Evolutionary conservation across 2,329 filamentous ascomycete genomes (phyloP).

Genomic region (Penicillium sp.): DNA sequence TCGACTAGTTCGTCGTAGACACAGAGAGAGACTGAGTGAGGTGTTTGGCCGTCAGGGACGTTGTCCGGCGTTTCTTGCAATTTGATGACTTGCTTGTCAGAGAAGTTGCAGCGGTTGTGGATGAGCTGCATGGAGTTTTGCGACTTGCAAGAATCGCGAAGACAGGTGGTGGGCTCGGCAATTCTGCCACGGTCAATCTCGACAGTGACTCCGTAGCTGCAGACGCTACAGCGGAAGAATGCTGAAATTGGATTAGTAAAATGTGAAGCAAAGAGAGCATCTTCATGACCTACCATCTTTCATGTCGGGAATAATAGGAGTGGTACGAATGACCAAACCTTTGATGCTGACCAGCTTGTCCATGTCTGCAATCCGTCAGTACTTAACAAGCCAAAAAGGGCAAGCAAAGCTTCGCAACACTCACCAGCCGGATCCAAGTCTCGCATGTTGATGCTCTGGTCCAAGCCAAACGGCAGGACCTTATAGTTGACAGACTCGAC

Average conservation of each 20-base stretch:
- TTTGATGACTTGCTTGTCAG: constrained; percentile 98
- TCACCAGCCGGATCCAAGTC: constrained; percentile 85
- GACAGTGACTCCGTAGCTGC: constrained; percentile 86
- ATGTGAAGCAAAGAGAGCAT: no score
- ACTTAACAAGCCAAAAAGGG: not conserved
- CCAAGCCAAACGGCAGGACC: constrained; percentile 85
- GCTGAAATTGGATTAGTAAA: constrained; percentile 50
- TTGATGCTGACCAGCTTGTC: constrained; percentile 95
- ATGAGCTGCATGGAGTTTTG: constrained; percentile 98
- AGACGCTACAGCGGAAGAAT: constrained; percentile 93
- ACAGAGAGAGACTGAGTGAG: constrained; percentile 93
- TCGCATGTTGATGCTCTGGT: constrained; percentile 84
- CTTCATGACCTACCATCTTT: constrained; percentile 65
- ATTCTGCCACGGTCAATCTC: constrained; percentile 96
- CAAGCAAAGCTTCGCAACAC: constrained; percentile 15
- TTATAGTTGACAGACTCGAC: constrained; percentile 80
- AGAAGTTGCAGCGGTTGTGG: constrained; percentile 91
- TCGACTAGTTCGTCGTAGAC: constrained; percentile 97
- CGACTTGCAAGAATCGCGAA: constrained; percentile 75
- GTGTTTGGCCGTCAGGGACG: constrained; percentile 92
- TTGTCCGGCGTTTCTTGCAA: constrained; percentile 95
- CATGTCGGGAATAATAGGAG: constrained; percentile 97
- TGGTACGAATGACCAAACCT: constrained; percentile 91
- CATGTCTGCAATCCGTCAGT: constrained; percentile 63
- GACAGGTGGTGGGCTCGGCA: constrained; percentile 87